A percentile compares a stretch with the other conserved stretches of the same genome.
Evolutionary conservation across 1,284 basidiomycete genomes (phyloP).

Genomic region (Fomitopsis betulina): DNA sequence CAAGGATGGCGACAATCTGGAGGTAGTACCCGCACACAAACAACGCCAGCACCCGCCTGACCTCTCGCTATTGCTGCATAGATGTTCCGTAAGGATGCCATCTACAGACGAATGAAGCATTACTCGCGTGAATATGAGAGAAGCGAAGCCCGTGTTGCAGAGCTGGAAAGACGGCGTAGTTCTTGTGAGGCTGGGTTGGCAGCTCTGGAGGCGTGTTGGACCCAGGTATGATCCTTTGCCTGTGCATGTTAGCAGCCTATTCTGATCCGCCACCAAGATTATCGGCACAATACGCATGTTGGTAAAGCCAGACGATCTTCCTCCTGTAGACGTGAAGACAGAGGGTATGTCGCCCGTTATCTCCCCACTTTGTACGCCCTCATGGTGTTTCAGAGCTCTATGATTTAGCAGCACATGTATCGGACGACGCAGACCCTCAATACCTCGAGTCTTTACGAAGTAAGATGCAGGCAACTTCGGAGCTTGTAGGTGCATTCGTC

Average conservation of each 20-base stretch:
- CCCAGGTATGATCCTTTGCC: constrained; percentile 54
- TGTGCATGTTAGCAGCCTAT: no score
- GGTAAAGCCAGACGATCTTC: constrained; percentile 50
- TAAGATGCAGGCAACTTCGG: constrained; percentile 55
- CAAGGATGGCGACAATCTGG: constrained; percentile 60
- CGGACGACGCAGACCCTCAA: constrained; percentile 40
- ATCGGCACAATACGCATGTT: constrained; percentile 64
- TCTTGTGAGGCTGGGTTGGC: constrained; percentile 77
- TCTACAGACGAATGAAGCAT: constrained; percentile 88
- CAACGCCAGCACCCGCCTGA: not conserved
- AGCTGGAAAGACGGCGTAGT: constrained; percentile 69
- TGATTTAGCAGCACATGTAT: constrained; percentile 50
- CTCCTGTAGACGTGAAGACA: constrained; percentile 38
- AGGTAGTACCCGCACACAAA: constrained; percentile 42
- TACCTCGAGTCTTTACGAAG: constrained; percentile 47
- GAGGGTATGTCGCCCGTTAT: constrained; percentile 33
- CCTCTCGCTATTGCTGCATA: constrained; percentile 44
- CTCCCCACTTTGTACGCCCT: not conserved
- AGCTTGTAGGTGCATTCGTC: constrained; percentile 56
- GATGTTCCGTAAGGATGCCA: constrained; percentile 78
- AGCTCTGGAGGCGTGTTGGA: constrained; percentile 87
- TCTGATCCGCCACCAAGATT: constrained; percentile 38
- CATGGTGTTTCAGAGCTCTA: constrained; percentile 31
- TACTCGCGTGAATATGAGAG: constrained; percentile 82
- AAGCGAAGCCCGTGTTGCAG: constrained; percentile 60